phyloP scores from a whole-genome alignment of 805 yeast species.

The Pichia nanzhaoensis region DNA sequence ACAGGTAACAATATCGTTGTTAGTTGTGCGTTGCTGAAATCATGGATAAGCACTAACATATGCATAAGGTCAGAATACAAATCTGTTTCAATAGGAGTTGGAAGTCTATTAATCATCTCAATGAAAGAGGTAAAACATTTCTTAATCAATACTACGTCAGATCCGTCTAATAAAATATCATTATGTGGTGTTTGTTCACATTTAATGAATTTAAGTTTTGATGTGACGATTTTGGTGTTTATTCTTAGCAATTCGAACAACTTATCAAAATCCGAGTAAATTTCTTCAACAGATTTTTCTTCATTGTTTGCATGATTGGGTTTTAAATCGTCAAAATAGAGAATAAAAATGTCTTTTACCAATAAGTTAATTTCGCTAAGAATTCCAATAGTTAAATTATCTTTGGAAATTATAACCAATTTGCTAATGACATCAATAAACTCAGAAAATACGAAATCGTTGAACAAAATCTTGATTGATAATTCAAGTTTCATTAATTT shows the following conservation, averaged over 20 bases:
- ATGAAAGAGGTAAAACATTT: constrained; percentile 46
- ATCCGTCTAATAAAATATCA: constrained; percentile 20
- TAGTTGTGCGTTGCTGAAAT: constrained; percentile 34
- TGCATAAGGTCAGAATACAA: constrained; percentile 63
- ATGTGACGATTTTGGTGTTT: constrained; percentile 54
- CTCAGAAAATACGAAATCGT: constrained; percentile 67
- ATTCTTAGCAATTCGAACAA: constrained; percentile 75
- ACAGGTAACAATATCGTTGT: constrained; percentile 48
- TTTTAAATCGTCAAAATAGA: constrained; percentile 39
- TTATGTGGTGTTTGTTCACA: constrained; percentile 32
- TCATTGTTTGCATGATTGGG: constrained; percentile 16
- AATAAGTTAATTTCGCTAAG: constrained; percentile 42
- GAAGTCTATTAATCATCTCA: constrained; percentile 59
- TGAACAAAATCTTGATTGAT: constrained; percentile 53
- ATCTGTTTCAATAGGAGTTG: constrained; percentile 63
- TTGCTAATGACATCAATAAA: constrained; percentile 71
- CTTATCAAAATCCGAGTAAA: constrained; percentile 61
- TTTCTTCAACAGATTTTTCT: constrained; percentile 31
- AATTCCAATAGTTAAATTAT: constrained; percentile 32
- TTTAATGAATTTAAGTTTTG: constrained; percentile 52
- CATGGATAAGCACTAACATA: constrained; percentile 51
- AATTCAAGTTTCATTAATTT: constrained; percentile 51
- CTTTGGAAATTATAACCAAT: constrained; percentile 50
- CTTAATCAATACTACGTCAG: constrained; percentile 39
- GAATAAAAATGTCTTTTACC: constrained; percentile 28